A percentile compares a stretch with the other conserved stretches of the same genome.
Conservation (phyloP, 2,329 filamentous ascomycete genomes). For the Pseudopyrenochaeta lycopersici region DNA sequence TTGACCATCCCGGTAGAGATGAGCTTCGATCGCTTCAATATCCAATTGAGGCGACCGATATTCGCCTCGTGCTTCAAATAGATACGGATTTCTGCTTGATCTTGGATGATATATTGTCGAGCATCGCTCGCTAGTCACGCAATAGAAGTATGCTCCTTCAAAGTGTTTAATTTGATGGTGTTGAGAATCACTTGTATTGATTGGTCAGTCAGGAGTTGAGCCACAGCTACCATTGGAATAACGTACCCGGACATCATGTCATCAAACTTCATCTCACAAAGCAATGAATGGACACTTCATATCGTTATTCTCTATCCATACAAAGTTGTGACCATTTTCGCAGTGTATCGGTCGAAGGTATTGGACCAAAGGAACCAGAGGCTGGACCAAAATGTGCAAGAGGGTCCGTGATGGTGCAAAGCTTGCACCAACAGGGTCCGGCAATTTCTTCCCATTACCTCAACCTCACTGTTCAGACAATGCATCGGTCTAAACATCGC, state of each 20-base stretch:
- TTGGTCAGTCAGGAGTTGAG: neutral
- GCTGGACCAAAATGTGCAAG: neutral
- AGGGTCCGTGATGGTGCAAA: conserved; percentile 12
- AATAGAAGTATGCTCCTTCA: neutral
- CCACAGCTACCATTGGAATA: neutral
- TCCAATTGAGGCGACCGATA: neutral
- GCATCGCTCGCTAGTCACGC: conserved; percentile 1
- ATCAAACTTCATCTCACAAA: neutral
- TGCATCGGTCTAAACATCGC: too few relatives aligned
- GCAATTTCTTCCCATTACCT: neutral
- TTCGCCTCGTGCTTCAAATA: neutral
- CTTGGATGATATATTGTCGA: neutral
- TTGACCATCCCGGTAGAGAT: neutral
- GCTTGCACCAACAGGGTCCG: conserved; percentile 6
- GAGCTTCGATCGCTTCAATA: neutral
- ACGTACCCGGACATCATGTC: conserved; percentile 5
- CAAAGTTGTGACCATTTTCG: neutral
- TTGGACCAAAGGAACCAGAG: neutral
- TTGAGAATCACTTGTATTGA: neutral
- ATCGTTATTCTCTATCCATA: neutral
- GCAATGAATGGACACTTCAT: neutral
- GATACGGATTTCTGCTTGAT: neutral
- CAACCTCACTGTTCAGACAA: too few relatives aligned
- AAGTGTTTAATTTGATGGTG: neutral
- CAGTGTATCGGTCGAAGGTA: neutral